phyloP scores from a whole-genome alignment of 768 basidiomycete species.

The Phaeotremella skinneri region DNA sequence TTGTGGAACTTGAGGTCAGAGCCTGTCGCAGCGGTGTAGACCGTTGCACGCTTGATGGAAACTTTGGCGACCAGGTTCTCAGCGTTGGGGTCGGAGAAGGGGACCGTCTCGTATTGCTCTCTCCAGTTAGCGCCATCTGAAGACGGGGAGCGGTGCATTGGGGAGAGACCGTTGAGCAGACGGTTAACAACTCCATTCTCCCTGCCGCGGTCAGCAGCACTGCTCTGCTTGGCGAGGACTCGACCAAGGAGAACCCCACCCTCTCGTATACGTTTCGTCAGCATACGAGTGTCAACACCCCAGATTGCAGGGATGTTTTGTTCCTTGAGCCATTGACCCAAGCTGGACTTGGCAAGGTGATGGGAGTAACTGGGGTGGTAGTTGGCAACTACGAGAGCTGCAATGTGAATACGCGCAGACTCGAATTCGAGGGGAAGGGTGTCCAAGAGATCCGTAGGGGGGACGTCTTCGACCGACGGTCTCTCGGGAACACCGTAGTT shows the following conservation, averaged over 20 bases:
- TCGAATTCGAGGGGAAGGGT: conserved; percentile 69
- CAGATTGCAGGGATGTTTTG: conserved; percentile 90
- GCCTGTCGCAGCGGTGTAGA: conserved; percentile 62
- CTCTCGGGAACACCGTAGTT: conserved; percentile 95
- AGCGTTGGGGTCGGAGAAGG: conserved; percentile 83
- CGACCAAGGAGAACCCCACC: conserved; percentile 90
- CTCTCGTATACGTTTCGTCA: conserved; percentile 94
- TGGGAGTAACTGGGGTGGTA: conserved; percentile 87
- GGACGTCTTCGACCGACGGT: conserved; percentile 45
- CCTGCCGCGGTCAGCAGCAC: conserved; percentile 46
- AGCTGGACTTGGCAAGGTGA: conserved; percentile 82
- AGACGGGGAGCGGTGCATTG: conserved; percentile 45
- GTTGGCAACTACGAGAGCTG: conserved; percentile 86
- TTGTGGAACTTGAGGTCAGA: conserved; percentile 61
- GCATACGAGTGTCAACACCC: conserved; percentile 91
- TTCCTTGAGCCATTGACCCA: conserved; percentile 91
- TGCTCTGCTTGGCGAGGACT: conserved; percentile 65
- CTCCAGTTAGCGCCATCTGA: conserved; percentile 62
- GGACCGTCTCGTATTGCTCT: conserved; percentile 75
- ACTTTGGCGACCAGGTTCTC: conserved; percentile 88
- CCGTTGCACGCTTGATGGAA: conserved; percentile 65
- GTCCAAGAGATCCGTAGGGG: conserved; percentile 47
- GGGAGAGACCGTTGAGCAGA: conserved; percentile 42
- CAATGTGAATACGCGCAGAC: conserved; percentile 88
- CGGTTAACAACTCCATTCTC: conserved; percentile 39